Evolutionary conservation across 805 yeast genomes (phyloP).

Genomic region (Diddensiella santjacobensis): DNA sequence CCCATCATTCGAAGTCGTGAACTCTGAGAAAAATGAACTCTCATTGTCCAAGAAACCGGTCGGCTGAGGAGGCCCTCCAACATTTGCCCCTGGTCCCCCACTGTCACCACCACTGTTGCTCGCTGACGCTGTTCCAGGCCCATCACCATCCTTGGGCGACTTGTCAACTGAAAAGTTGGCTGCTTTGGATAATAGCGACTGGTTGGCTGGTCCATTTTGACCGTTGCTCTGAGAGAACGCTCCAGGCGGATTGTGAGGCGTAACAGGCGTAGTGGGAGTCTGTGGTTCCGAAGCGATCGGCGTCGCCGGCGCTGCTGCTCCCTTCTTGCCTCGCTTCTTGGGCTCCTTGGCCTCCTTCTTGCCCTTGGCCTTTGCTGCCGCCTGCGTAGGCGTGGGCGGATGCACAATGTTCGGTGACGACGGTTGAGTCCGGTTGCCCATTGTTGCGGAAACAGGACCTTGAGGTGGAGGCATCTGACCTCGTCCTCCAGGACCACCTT

Average conservation of each 20-base stretch:
- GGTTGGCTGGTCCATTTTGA: constrained; percentile 3
- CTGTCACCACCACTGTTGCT: constrained; percentile 7
- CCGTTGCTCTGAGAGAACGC: constrained; percentile 15
- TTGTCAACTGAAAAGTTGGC: constrained; percentile 18
- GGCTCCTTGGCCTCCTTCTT: constrained; percentile 21
- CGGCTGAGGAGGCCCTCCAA: background rate
- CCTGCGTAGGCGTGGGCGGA: constrained; percentile 25
- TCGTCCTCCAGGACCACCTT: constrained; percentile 14
- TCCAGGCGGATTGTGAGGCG: constrained; percentile 34
- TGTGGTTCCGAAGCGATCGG: constrained; percentile 38
- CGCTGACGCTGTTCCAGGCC: background rate
- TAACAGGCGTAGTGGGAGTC: constrained; percentile 41
- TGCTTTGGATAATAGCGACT: constrained; percentile 21
- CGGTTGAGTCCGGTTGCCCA: constrained; percentile 26
- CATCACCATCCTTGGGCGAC: constrained; percentile 5
- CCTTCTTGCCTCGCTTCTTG: constrained; percentile 25
- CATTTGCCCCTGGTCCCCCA: background rate
- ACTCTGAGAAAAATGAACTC: constrained; percentile 32
- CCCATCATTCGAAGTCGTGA: constrained; percentile 31
- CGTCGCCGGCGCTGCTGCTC: constrained; percentile 23
- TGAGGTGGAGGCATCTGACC: constrained; percentile 28
- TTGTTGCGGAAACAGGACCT: constrained; percentile 18
- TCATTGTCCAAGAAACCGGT: constrained; percentile 35
- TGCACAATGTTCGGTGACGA: constrained; percentile 24
- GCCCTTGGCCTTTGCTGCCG: constrained; percentile 21